A percentile compares a stretch with the other conserved stretches of the same genome.
Evolutionary conservation across 495 filamentous ascomycete genomes (phyloP).

Genomic region (Alectoria sarmentosa): DNA sequence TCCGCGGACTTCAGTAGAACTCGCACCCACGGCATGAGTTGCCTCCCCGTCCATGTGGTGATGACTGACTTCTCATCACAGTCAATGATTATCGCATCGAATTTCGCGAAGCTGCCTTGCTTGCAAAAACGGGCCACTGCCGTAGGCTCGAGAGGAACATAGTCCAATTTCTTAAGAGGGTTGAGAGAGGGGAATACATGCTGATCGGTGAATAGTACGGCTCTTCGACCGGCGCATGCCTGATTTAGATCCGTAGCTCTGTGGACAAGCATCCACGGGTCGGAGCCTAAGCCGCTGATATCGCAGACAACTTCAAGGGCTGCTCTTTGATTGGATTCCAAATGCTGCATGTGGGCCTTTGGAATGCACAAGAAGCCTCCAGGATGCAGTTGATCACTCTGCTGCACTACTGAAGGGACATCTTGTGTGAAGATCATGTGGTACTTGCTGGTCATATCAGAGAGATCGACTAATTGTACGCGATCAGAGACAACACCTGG

Average conservation of each 20-base stretch:
- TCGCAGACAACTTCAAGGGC: slow-evolving; percentile 3
- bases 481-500: neutral
- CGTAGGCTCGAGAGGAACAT: neutral
- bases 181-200: neutral
- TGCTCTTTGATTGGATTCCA: neutral
- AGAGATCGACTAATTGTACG: neutral
- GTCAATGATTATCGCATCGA: slow-evolving; percentile 23
- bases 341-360: neutral
- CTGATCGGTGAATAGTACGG: neutral
- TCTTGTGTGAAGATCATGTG: neutral
- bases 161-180: too few relatives aligned
- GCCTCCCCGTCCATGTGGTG: slow-evolving; percentile 21
- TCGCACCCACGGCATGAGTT: slow-evolving; percentile 22
- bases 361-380: neutral
- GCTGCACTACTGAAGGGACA: neutral
- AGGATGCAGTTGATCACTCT: neutral
- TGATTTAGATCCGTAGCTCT: neutral
- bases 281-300: neutral
- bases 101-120: neutral
- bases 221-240: neutral
- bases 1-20: slow-evolving; percentile 16
- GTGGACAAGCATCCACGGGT: neutral
- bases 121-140: neutral
- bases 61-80: slow-evolving; percentile 17
- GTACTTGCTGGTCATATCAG: neutral